phyloP scores from a whole-genome alignment of 2,329 filamentous ascomycete species.

The Didymella pinodella region DNA sequence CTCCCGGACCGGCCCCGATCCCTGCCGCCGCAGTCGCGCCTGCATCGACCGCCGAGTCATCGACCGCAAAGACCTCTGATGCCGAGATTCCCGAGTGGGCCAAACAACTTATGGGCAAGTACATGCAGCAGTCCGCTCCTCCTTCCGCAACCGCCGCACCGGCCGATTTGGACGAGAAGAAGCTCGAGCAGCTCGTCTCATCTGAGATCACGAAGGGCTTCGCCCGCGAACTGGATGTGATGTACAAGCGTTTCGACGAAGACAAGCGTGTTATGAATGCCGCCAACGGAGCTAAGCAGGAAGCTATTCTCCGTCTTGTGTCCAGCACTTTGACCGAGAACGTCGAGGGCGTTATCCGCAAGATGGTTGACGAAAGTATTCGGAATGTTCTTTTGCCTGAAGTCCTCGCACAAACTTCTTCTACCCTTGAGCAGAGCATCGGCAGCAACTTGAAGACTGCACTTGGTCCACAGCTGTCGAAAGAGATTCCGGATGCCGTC shows the following conservation, averaged over 20 bases:
- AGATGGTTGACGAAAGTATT: conserved; percentile 79
- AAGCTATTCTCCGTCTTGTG: conserved; percentile 72
- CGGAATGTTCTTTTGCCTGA: conserved; percentile 77
- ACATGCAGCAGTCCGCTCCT: conserved; percentile 33
- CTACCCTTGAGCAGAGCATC: conserved; percentile 75
- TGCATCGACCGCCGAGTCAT: conserved; percentile 18
- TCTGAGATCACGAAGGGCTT: conserved; percentile 57
- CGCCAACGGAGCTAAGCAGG: conserved; percentile 70
- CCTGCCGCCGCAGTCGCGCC: conserved; percentile 6
- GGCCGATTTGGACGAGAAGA: conserved; percentile 60
- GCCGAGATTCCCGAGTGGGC: conserved; percentile 49
- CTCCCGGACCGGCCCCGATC: conserved; percentile 25
- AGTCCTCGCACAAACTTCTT: conserved; percentile 71
- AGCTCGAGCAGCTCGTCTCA: conserved; percentile 58
- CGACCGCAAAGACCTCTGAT: conserved; percentile 30
- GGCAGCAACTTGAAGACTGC: conserved; percentile 71
- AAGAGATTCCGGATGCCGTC: conserved; percentile 76
- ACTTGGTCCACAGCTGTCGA: conserved; percentile 71
- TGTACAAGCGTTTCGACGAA: conserved; percentile 70
- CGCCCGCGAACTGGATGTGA: conserved; percentile 59
- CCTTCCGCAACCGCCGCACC: conserved; percentile 23
- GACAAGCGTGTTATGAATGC: conserved; percentile 73
- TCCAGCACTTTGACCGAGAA: conserved; percentile 74
- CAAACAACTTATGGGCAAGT: conserved; percentile 45
- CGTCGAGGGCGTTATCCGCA: conserved; percentile 76